These are phyloP conservation scores for Sporothrix luriei DNA, from an alignment of 2,329 filamentous ascomycete species.

Conservation along the genomic window DNA sequence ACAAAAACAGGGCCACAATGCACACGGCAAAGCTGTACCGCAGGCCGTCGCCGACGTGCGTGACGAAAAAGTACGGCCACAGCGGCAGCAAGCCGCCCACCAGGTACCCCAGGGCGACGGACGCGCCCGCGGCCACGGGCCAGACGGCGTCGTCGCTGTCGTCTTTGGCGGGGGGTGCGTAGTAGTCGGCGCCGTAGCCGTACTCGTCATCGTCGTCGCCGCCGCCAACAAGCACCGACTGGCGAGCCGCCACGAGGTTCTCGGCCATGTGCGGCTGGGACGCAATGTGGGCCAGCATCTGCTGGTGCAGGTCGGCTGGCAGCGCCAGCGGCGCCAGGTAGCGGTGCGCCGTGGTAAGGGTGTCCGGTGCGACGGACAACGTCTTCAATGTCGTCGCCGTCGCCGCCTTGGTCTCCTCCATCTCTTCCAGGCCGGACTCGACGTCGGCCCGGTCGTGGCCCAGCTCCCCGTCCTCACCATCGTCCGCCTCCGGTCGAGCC, in stretches of 20 bases:
- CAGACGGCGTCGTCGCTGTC: slow-evolving; percentile 32
- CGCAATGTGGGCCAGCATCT: slow-evolving; percentile 34
- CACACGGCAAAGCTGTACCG: slow-evolving; percentile 43
- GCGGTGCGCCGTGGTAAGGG: background rate
- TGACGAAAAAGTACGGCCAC: slow-evolving; percentile 42
- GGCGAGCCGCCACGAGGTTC: slow-evolving; percentile 7
- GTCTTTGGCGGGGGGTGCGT: slow-evolving; percentile 24
- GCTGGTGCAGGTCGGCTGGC: slow-evolving; percentile 35
- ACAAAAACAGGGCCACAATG: slow-evolving; percentile 40
- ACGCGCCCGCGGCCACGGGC: slow-evolving; percentile 38
- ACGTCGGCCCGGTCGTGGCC: slow-evolving; percentile 28
- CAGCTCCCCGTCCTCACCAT: background rate
- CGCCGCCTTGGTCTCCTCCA: slow-evolving; percentile 38
- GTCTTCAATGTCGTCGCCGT: too few relatives aligned
- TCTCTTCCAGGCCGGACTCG: slow-evolving; percentile 35
- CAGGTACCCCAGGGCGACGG: slow-evolving; percentile 41
- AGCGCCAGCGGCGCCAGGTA: slow-evolving; percentile 37
- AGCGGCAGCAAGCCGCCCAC: slow-evolving; percentile 41
- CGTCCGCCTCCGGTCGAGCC: slow-evolving; percentile 24
- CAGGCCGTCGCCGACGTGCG: slow-evolving; percentile 39
- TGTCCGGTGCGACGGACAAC: too few relatives aligned
- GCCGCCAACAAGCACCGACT: background rate
- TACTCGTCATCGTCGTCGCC: slow-evolving; percentile 5
- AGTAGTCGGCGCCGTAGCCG: slow-evolving; percentile 24
- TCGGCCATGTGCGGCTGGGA: slow-evolving; percentile 25